These are phyloP conservation scores for Phyllosticta paracitricarpa DNA, from an alignment of 2,329 filamentous ascomycete species.

Conservation along the genomic window DNA sequence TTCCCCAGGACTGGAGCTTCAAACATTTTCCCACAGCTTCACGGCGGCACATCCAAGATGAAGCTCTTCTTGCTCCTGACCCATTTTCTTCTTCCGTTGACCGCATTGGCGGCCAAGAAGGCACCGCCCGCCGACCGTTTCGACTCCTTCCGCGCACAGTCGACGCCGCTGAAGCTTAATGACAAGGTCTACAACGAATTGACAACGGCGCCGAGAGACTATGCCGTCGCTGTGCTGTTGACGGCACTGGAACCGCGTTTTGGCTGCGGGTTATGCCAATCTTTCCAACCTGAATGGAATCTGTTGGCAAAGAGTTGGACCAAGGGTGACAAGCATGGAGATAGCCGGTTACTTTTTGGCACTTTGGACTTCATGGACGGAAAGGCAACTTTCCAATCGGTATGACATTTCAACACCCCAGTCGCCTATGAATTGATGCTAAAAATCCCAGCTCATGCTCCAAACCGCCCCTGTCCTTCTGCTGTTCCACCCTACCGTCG, in stretches of 20 bases:
- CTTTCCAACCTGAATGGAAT: slow-evolving; percentile 93
- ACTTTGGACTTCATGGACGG: slow-evolving; percentile 85
- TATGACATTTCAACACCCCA: slow-evolving; percentile 31
- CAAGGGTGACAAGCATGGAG: slow-evolving; percentile 66
- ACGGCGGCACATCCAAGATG: slow-evolving; percentile 44
- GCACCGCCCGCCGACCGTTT: slow-evolving; percentile 52
- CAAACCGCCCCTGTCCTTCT: slow-evolving; percentile 90
- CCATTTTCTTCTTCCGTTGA: slow-evolving; percentile 51
- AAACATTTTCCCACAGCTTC: slow-evolving; percentile 1
- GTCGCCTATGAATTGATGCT: slow-evolving; percentile 11
- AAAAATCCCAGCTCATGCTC: slow-evolving; percentile 60
- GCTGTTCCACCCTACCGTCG: slow-evolving; percentile 75
- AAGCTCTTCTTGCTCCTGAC: slow-evolving; percentile 52
- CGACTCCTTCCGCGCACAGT: slow-evolving; percentile 57
- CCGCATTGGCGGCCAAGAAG: slow-evolving; percentile 55
- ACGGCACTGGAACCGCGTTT: slow-evolving; percentile 79
- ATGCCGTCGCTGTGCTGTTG: slow-evolving; percentile 70
- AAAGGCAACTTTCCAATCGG: slow-evolving; percentile 75
- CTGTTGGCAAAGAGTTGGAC: slow-evolving; percentile 77
- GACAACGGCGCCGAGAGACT: slow-evolving; percentile 70
- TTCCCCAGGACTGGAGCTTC: not conserved
- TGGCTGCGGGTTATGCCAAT: slow-evolving; percentile 74
- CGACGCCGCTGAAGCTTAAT: slow-evolving; percentile 65
- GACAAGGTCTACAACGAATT: slow-evolving; percentile 67
- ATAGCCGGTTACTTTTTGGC: slow-evolving; percentile 66